These are phyloP conservation scores for Acanthamoeba lugdunensis DNA, from an alignment of 208 protist species.

Conservation along the genomic window DNA sequence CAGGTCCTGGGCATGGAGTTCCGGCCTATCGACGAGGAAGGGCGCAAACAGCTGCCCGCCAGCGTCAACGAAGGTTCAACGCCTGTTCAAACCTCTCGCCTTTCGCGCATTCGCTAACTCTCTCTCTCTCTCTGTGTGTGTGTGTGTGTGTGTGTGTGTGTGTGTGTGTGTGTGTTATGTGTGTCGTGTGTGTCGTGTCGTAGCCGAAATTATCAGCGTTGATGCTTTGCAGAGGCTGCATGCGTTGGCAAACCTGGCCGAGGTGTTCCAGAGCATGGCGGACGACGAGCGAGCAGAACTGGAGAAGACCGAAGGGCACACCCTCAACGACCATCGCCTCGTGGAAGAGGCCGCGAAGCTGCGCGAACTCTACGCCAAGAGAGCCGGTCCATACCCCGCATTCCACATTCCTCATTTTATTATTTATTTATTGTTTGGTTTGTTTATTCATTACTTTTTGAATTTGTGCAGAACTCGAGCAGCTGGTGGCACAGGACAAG, in stretches of 20 bases:
- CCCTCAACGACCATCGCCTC: conserved; percentile 44
- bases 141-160: neutral
- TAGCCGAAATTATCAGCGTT: neutral
- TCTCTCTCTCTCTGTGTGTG: neutral
- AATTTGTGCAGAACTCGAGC: neutral
- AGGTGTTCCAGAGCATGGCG: conserved; percentile 12
- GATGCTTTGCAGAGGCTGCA: conserved; percentile 16
- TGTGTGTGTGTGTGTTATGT: neutral
- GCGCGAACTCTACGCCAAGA: conserved; percentile 59
- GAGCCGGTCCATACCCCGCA: neutral
- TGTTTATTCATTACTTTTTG: neutral
- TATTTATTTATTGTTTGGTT: neutral
- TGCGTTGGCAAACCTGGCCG: conserved; percentile 45
- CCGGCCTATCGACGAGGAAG: conserved; percentile 7
- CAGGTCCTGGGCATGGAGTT: conserved; percentile 56
- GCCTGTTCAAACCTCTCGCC: neutral
- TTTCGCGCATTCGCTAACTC: neutral
- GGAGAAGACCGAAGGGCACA: conserved; percentile 15
- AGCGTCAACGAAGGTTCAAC: neutral
- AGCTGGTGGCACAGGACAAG: conserved; percentile 26
- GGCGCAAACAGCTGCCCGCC: conserved; percentile 5
- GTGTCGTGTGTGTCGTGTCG: too few species aligned
- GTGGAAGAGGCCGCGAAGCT: conserved; percentile 4
- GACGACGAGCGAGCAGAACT: conserved; percentile 10
- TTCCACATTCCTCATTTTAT: neutral